A percentile compares a stretch with the other conserved stretches of the same genome.
These are phyloP conservation scores for Atalantia buxifolia DNA, from an alignment of 345 rosid genomes.

Conservation along the genomic window DNA sequence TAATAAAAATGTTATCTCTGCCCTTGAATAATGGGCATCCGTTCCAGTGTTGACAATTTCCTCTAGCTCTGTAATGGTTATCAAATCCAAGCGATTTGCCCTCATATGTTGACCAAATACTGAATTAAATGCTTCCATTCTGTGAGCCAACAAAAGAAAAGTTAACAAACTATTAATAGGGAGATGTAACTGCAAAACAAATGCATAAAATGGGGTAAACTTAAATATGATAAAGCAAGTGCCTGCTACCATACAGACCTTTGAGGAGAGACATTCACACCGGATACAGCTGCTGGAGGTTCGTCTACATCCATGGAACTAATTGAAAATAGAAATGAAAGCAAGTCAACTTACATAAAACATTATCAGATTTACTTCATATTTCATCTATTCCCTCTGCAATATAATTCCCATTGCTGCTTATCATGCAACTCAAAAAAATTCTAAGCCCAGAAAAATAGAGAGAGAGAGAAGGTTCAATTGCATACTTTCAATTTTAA, in stretches of 20 bases:
- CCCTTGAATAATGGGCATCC: constrained; percentile 49
- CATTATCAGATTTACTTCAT: neutral
- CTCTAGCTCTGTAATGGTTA: constrained; percentile 70
- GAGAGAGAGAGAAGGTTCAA: neutral
- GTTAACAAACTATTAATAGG: neutral
- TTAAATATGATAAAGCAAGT: neutral
- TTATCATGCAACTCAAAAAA: neutral
- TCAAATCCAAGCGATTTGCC: constrained; percentile 58
- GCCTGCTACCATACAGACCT: constrained; percentile 36
- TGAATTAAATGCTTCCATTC: constrained; percentile 70
- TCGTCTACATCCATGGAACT: constrained; percentile 90
- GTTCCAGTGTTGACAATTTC: constrained; percentile 53
- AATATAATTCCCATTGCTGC: neutral
- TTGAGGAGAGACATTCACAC: constrained; percentile 46
- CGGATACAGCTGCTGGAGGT: constrained; percentile 44
- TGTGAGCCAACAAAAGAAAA: constrained; percentile 22
- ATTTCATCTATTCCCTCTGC: neutral
- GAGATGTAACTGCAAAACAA: neutral
- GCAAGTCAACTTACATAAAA: neutral
- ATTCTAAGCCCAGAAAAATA: neutral
- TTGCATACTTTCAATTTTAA: neutral
- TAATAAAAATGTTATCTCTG: constrained; percentile 64
- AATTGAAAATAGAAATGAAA: constrained; percentile 13
- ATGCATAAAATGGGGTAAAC: neutral
- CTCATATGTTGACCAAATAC: constrained; percentile 84